Base-by-base conservation (phyloP, 148 eudicot species). In the Polygonum aviculare region DNA sequence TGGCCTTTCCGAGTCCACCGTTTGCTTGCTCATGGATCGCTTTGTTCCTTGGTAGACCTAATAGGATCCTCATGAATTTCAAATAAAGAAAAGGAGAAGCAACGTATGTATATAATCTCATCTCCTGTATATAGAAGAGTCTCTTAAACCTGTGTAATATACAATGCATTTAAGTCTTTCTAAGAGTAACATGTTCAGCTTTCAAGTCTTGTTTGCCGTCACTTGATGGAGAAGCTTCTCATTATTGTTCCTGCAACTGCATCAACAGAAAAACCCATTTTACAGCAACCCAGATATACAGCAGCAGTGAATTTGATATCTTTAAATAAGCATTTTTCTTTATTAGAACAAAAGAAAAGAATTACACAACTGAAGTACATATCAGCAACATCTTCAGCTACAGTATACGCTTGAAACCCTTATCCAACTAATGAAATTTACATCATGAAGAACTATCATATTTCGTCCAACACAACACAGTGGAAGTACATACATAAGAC, bases 21-120 rank as follows among this genome's bases (percentile, higher is more conserved):
- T 91, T 39, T 83, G 77, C 26, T 71, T 89, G 86, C 88, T 88
- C 78, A 85, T 91, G 82, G 96, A 91, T 78, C 89, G 88, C 16
- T 91, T 91, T 84, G 88, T 80, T 4, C 90, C 92, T 0, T 85
- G 84, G 8, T 90, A 79, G 19, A 19, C 47, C 6, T 19, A 54
- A 2, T 22, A 52, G 49, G 14, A 77, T 38, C 45, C 14, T 35
- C 44, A 40, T 26, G 31, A 26, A 26, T 26, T 26, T 26, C 31
- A 26, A 26, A 26, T 26, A 26, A 26, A 26, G 31, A 26, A 26
- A 26, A 26, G 31, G 31, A 18, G 3, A 55, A 59, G 14, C 2
- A 36, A 22, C 12, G 48, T 65, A 12, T 55, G 45, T 48, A 49
- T 50, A 76, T 76, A 67, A 65, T 44, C 6, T 44, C 6, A 0